Conservation (phyloP, 2,329 filamentous ascomycete genomes). For the Aurifilum marmelostoma region DNA sequence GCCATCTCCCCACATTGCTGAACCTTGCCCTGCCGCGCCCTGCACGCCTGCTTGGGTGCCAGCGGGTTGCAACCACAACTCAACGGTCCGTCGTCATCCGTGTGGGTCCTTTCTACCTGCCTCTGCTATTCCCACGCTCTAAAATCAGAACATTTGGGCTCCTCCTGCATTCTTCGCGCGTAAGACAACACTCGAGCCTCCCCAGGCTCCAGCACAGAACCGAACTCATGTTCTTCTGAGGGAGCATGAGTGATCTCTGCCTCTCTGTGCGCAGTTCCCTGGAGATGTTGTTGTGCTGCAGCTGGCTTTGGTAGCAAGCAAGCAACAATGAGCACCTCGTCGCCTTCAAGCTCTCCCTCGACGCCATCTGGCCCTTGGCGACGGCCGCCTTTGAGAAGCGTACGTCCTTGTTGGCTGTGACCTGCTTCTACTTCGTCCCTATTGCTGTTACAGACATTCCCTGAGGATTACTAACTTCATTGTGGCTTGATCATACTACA, state of each 20-base stretch:
- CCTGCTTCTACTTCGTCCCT: not conserved
- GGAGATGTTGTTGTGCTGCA: slow-evolving; percentile 22
- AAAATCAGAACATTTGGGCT: slow-evolving; percentile 5
- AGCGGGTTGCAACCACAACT: slow-evolving; percentile 1
- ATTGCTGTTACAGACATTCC: not conserved
- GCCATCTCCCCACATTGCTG: not conserved
- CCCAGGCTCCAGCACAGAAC: slow-evolving; percentile 11
- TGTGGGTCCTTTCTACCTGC: slow-evolving; percentile 1
- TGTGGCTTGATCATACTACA: slow-evolving; percentile 37
- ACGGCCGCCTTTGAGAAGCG: slow-evolving; percentile 51
- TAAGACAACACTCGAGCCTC: not conserved
- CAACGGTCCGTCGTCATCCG: not conserved
- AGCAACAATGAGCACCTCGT: slow-evolving; percentile 41
- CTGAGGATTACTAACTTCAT: not conserved
- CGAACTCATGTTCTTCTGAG: slow-evolving; percentile 7
- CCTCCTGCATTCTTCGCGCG: slow-evolving; percentile 2
- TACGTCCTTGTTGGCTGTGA: slow-evolving; percentile 36
- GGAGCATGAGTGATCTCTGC: slow-evolving; percentile 21
- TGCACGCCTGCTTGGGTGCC: not conserved
- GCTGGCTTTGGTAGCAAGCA: slow-evolving; percentile 21
- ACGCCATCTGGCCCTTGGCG: slow-evolving; percentile 21
- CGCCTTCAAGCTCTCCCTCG: slow-evolving; percentile 19
- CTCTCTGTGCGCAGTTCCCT: not conserved
- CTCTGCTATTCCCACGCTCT: not conserved
- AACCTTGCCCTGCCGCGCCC: not conserved